Evolutionary conservation across 495 filamentous ascomycete species (phyloP).

Genomic region (Penicillium silybi): DNA sequence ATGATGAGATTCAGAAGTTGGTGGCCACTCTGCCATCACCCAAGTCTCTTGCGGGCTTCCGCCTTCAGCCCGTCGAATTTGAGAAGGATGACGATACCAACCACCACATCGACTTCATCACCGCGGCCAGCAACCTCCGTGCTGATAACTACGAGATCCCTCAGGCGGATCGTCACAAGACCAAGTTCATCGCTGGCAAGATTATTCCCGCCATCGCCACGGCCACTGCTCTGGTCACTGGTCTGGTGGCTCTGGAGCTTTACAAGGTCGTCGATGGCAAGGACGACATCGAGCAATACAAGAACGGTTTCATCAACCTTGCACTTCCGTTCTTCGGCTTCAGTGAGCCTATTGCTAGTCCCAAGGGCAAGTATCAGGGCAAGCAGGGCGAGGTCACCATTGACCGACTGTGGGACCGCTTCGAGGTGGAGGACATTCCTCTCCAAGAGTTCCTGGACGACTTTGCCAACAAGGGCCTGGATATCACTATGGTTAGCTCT

Average conservation of each 20-base stretch:
- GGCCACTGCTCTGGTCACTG: slow-evolving; percentile 92
- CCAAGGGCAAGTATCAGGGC: slow-evolving; percentile 83
- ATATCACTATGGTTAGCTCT: slow-evolving; percentile 89
- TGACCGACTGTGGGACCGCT: slow-evolving; percentile 98
- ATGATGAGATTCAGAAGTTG: slow-evolving; percentile 65
- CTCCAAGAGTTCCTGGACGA: slow-evolving; percentile 76
- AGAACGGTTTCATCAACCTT: slow-evolving; percentile 98
- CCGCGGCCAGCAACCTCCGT: slow-evolving; percentile 91
- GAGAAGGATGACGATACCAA: slow-evolving; percentile 99
- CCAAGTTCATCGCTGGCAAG: slow-evolving; percentile 99
- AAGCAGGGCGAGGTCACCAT: slow-evolving; percentile 71
- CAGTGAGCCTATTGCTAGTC: slow-evolving; percentile 89
- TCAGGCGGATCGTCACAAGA: slow-evolving; percentile 89
- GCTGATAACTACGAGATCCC: slow-evolving; percentile 97
- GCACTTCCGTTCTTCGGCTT: slow-evolving; percentile 97
- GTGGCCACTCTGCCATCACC: slow-evolving; percentile 65
- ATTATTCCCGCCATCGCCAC: slow-evolving; percentile 99
- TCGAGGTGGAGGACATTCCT: slow-evolving; percentile 84
- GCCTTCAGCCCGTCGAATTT: slow-evolving; percentile 88
- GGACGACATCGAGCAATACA: slow-evolving; percentile 91
- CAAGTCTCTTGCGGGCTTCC: slow-evolving; percentile 77
- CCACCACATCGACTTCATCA: slow-evolving; percentile 98
- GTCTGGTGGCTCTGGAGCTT: slow-evolving; percentile 86
- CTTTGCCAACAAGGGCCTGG: slow-evolving; percentile 75
- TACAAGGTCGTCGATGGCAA: slow-evolving; percentile 98